Percentiles rank a stretch among this genome's conserved stretches.
Evolutionary conservation across 2,329 filamentous ascomycete species (phyloP).

Genomic region (Penicillium sp.): DNA sequence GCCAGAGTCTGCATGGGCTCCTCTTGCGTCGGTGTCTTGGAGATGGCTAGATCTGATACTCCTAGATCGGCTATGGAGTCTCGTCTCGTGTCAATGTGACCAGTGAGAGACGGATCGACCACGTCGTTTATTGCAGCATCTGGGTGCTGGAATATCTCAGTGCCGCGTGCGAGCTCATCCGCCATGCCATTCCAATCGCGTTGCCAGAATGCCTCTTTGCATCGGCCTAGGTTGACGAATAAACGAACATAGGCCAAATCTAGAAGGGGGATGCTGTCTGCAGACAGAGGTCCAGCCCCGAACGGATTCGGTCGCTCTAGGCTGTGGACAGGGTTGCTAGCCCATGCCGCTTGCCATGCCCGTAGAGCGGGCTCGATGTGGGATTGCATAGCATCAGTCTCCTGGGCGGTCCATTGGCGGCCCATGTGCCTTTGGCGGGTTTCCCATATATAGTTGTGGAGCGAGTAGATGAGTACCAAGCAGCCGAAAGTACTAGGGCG

Average conservation of each 20-base stretch:
- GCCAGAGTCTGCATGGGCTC: constrained; percentile 32
- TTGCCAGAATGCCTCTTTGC: constrained; percentile 92
- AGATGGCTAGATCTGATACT: constrained; percentile 39
- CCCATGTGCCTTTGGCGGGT: constrained; percentile 86
- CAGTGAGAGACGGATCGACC: constrained; percentile 31
- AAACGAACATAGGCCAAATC: constrained; percentile 90
- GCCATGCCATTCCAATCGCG: constrained; percentile 91
- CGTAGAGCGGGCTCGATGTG: constrained; percentile 92
- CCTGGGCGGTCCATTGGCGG: constrained; percentile 83
- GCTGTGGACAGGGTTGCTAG: constrained; percentile 79
- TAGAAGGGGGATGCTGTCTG: constrained; percentile 85
- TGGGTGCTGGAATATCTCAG: constrained; percentile 71
- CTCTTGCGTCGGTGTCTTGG: constrained; percentile 38
- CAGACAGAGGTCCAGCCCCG: constrained; percentile 76
- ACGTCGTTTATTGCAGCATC: constrained; percentile 46
- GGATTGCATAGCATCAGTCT: constrained; percentile 93
- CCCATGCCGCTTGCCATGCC: constrained; percentile 93
- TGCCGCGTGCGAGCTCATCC: constrained; percentile 76
- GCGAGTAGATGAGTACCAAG: constrained; percentile 84
- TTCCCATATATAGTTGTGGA: constrained; percentile 99
- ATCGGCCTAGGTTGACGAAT: constrained; percentile 87
- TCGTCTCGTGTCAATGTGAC: constrained; percentile 27
- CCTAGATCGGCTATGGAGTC: constrained; percentile 41
- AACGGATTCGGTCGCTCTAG: constrained; percentile 82
- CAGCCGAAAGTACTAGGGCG: constrained; percentile 90